phyloP scores from a whole-genome alignment of 352 stramenopile species.

The Pythium utonaiense region DNA sequence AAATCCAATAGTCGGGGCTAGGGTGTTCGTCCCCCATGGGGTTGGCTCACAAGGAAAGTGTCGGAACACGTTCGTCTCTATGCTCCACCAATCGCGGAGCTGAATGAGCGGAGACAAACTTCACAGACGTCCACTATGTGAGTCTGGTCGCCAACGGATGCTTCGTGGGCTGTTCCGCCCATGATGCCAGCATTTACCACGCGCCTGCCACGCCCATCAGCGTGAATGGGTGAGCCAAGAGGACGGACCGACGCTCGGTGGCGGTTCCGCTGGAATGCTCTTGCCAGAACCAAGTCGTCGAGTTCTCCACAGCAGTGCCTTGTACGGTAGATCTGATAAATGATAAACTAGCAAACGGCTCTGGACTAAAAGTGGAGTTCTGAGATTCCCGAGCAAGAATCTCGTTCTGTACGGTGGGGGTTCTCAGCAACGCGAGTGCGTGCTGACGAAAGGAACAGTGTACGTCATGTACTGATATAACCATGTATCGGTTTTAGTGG shows the following conservation, averaged over 20 bases:
- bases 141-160: not conserved
- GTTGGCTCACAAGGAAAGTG: not conserved
- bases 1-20: not conserved
- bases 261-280: too few relatives aligned
- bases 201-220: not conserved
- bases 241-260: too few relatives aligned
- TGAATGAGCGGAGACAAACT: not conserved
- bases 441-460: not conserved
- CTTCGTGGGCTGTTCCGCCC: constrained; percentile 12
- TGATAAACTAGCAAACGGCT: not conserved
- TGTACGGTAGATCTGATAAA: too few relatives aligned
- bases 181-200: constrained; percentile 15
- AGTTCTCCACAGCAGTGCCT: too few relatives aligned
- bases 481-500: not conserved
- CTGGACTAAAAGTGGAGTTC: not conserved
- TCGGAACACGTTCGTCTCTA: not conserved
- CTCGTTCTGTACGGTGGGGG: not conserved
- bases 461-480: constrained; percentile 7
- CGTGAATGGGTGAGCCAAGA: too few relatives aligned
- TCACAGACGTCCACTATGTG: not conserved
- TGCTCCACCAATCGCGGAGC: not conserved
- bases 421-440: not conserved
- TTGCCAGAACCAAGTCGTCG: too few relatives aligned
- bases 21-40: not conserved
- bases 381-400: not conserved